Evolutionary conservation across 2,329 filamentous ascomycete species (phyloP).

Genomic region (Colletotrichum cereale): DNA sequence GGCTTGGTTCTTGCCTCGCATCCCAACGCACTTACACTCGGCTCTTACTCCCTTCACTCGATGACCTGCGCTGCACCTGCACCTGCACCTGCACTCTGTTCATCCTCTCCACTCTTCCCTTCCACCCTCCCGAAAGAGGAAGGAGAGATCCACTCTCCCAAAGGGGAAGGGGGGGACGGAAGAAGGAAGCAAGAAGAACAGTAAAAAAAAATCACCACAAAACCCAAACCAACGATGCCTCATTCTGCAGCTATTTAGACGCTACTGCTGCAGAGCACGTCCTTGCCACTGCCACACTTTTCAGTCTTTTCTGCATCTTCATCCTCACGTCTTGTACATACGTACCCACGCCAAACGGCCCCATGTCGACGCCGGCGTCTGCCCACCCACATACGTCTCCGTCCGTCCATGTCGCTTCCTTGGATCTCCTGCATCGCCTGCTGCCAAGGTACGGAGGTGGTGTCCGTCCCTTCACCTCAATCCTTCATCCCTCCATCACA

Average conservation of each 20-base stretch:
- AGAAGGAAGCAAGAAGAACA: background rate
- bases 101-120: background rate
- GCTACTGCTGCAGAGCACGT: conserved; percentile 20
- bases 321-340: background rate
- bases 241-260: conserved; percentile 8
- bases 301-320: conserved; percentile 12
- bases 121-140: background rate
- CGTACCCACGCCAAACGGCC: conserved; percentile 8
- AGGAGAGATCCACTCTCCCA: background rate
- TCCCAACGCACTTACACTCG: background rate
- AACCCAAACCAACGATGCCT: background rate
- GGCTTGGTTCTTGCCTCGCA: background rate
- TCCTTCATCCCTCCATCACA: conserved; percentile 13
- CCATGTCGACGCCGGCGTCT: conserved; percentile 2
- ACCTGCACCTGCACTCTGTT: background rate
- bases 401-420: conserved; percentile 21
- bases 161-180: background rate
- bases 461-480: background rate
- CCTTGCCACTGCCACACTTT: conserved; percentile 7
- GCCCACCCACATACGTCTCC: background rate
- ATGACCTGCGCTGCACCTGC: background rate
- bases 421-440: conserved; percentile 21
- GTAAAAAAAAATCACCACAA: background rate
- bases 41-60: background rate
- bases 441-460: background rate